Base-by-base conservation (phyloP, 768 basidiomycete genomes). In the Megacollybia marginata region DNA sequence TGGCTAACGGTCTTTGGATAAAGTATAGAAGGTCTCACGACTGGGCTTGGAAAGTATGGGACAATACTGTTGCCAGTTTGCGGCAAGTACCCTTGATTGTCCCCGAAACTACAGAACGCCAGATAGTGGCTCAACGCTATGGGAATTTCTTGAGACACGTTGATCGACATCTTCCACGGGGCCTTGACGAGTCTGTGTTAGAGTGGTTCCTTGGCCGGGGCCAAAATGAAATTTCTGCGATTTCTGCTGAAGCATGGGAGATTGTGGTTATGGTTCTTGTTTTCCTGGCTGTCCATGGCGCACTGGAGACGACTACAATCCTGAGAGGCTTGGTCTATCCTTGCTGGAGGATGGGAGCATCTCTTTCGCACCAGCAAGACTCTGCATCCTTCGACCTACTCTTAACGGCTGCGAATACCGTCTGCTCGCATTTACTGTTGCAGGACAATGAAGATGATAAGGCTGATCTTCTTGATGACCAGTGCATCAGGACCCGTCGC, bases 31-130 rank as follows among this genome's bases (percentile, higher is more conserved):
- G 78, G 13, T 78, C 86, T 0, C 58, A 65, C 12, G 78, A 88
- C 56, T 90, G 88, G 87, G 87, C 78, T 2, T 85, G 80, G 80
- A 85, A 83, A 56, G 84, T 85, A 16, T 91, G 88, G 88, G 87
- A 90, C 60, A 90, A 87, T 57, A 80, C 83, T 1, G 72, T 92
- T 42, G 79, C 85, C 6, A 83, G 82, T 47, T 69, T 92, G 42
- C 84, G 82, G 40, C 83, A 85, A 60, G 72, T 87, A 42, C 79
- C 83, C 6, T 63, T 65, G 42, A 76, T 85, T 70, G 73, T 73
- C 13, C 56, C 69, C 4, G 80, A 82, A 49, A 50, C 61, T 7
- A 60, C 64, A 47, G 71, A 65, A 20, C 76, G 78, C 19, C 69
- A 72, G 46, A 65, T 68, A 33, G 79, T 78, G 52, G 82, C 83